Conservation (phyloP, 306 rosid species). For the Cercis canadensis region DNA sequence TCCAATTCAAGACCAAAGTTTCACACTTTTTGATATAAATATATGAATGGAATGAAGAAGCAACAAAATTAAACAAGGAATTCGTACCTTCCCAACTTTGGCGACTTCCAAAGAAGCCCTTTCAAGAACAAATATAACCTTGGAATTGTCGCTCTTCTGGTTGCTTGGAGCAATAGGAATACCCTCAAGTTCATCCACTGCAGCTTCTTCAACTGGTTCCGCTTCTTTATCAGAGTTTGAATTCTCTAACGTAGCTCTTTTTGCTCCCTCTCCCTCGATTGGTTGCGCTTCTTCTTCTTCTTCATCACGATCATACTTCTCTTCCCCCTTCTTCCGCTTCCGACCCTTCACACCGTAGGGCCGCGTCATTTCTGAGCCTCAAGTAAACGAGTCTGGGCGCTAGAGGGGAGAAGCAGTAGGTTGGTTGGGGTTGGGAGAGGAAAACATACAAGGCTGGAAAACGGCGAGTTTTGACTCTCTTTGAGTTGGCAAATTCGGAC, state of each 20-base stretch:
- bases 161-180: slow-evolving; percentile 53
- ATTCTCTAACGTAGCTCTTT: slow-evolving; percentile 29
- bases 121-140: slow-evolving; percentile 77
- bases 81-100: slow-evolving; percentile 84
- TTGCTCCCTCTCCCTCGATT: slow-evolving; percentile 28
- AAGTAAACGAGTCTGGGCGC: background rate
- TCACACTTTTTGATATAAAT: background rate
- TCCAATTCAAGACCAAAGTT: slow-evolving; percentile 11
- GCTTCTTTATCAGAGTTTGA: background rate
- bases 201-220: slow-evolving; percentile 17
- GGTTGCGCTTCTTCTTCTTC: slow-evolving; percentile 38
- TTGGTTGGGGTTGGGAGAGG: no score
- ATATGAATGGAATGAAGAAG: background rate
- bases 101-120: slow-evolving; percentile 84
- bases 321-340: slow-evolving; percentile 61
- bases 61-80: background rate
- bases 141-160: slow-evolving; percentile 40
- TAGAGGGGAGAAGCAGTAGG: no score
- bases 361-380: slow-evolving; percentile 48
- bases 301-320: slow-evolving; percentile 48
- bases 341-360: slow-evolving; percentile 56
- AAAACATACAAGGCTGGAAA: no score
- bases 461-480: no score
- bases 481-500: no score
- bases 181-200: slow-evolving; percentile 52